Conservation (phyloP, 306 rosid genomes). For the Begonia loranthoides region DNA sequence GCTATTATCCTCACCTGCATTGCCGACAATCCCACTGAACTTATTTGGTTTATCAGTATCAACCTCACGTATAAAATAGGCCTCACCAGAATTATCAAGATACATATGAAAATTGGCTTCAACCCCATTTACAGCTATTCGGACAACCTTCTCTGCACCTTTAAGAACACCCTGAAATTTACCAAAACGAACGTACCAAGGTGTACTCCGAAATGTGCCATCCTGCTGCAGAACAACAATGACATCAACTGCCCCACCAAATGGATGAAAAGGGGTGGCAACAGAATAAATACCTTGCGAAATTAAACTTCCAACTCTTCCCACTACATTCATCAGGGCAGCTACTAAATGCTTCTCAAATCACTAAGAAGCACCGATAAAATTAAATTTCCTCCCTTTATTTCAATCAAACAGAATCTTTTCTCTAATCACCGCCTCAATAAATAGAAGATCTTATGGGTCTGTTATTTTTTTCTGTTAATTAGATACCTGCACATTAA, state of each 20-base stretch:
- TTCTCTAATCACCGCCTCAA: constrained; percentile 9
- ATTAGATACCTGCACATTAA: no score
- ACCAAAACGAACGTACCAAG: constrained; percentile 93
- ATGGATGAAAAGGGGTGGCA: constrained; percentile 93
- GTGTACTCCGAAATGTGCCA: constrained; percentile 78
- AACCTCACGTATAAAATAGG: constrained; percentile 66
- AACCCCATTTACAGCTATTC: constrained; percentile 61
- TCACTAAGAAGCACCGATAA: constrained; percentile 21
- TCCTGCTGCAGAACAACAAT: constrained; percentile 94
- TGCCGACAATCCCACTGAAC: not conserved
- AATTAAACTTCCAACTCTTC: constrained; percentile 77
- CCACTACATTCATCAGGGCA: constrained; percentile 76
- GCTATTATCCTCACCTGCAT: constrained; percentile 1
- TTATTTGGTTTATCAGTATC: constrained; percentile 10
- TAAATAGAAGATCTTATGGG: constrained; percentile 7
- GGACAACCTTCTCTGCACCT: constrained; percentile 69
- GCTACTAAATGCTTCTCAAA: constrained; percentile 13
- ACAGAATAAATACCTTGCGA: constrained; percentile 80
- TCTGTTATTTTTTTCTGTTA: no score
- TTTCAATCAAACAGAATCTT: constrained; percentile 6
- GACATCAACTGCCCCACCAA: constrained; percentile 96
- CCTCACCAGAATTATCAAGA: constrained; percentile 95
- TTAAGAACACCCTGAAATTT: constrained; percentile 96
- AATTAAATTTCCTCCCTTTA: constrained; percentile 10
- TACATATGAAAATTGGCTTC: constrained; percentile 85